Evolutionary conservation across 306 rosid genomes (phyloP), one percentile per base, ranked within the genome.

Genomic region (Citrullus amarus): DNA sequence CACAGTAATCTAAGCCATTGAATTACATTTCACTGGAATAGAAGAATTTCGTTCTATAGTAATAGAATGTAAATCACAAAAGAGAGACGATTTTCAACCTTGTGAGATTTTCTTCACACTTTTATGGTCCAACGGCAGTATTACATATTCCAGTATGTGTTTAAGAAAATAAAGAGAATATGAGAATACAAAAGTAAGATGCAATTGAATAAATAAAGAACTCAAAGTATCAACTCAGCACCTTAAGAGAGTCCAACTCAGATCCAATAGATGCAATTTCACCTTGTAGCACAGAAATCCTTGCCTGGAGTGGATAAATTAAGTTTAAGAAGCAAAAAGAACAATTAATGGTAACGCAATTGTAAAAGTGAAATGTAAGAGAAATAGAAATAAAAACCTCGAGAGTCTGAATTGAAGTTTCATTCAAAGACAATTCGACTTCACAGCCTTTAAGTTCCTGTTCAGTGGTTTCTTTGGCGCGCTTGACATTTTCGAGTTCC

Each of bases 381-480:
- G 62, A 66, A 80, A 61, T 10, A 20, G 48, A 77, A 30, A 39
- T 7, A 80, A 73, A 25, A 78, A 92, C 97, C 91, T 87, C 86
- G 12, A 87, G 91, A 14, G 90, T 86, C 84, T 91, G 93, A 79
- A 80, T 83, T 2, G 92, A 86, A 81, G 91, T 77, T 69, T 88
- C 90, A 60, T 54, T 84, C 85, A 86, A 1, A 72, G 88, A 84
- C 75, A 86, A 83, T 83, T 92, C 92, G 80, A 92, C 91, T 84
- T 92, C 97, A 81, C 82, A 88, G 73, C 97, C 97, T 82, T 84
- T 88, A 38, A 91, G 83, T 77, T 92, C 97, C 80, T 95, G 99
- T 81, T 95, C 97, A 5, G 58, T 77, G 5, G 78, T 79, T 82
- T 91, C 98, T 82, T 85, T 92, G 79, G 62, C 43, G 58, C 90